phyloP scores from a whole-genome alignment of 306 rosid genomes.

The Oemleria cerasiformis region DNA sequence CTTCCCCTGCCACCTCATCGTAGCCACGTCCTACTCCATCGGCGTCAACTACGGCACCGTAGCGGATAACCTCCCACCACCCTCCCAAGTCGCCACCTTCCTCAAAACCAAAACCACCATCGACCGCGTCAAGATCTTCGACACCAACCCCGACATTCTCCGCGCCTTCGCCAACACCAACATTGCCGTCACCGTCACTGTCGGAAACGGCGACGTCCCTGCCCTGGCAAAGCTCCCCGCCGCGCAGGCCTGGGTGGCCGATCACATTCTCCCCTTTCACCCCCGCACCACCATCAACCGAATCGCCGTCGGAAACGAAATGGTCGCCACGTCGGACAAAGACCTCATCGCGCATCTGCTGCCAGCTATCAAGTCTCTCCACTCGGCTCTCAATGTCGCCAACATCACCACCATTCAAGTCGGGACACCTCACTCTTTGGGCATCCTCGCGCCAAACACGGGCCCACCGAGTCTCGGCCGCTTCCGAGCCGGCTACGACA shows the following conservation, averaged over 20 bases:
- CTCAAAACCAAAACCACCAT: slow-evolving; percentile 71
- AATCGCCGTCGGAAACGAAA: slow-evolving; percentile 81
- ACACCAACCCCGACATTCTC: slow-evolving; percentile 62
- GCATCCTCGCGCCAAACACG: slow-evolving; percentile 54
- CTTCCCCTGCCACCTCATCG: slow-evolving; percentile 4
- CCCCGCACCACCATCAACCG: slow-evolving; percentile 52
- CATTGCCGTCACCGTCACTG: slow-evolving; percentile 58
- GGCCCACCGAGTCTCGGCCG: slow-evolving; percentile 66
- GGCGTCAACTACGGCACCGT: slow-evolving; percentile 93
- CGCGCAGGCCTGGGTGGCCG: slow-evolving; percentile 63
- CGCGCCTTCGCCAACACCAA: slow-evolving; percentile 60
- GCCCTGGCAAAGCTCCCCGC: slow-evolving; percentile 51
- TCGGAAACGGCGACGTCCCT: slow-evolving; percentile 61
- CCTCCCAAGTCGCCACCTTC: slow-evolving; percentile 58
- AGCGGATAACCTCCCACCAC: slow-evolving; percentile 73
- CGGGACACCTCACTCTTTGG: slow-evolving; percentile 71
- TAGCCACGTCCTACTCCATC: slow-evolving; percentile 35
- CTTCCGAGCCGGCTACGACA: slow-evolving; percentile 72
- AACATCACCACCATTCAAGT: slow-evolving; percentile 54
- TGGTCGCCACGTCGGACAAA: slow-evolving; percentile 81
- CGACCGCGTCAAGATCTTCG: slow-evolving; percentile 69
- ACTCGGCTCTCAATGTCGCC: slow-evolving; percentile 45
- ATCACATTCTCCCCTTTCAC: slow-evolving; percentile 53
- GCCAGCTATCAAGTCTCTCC: slow-evolving; percentile 69
- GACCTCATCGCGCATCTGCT: slow-evolving; percentile 58